Percentiles rank a stretch among this genome's conserved stretches.
Conservation (phyloP, 2,329 filamentous ascomycete species). For the Colletotrichum somersetense region DNA sequence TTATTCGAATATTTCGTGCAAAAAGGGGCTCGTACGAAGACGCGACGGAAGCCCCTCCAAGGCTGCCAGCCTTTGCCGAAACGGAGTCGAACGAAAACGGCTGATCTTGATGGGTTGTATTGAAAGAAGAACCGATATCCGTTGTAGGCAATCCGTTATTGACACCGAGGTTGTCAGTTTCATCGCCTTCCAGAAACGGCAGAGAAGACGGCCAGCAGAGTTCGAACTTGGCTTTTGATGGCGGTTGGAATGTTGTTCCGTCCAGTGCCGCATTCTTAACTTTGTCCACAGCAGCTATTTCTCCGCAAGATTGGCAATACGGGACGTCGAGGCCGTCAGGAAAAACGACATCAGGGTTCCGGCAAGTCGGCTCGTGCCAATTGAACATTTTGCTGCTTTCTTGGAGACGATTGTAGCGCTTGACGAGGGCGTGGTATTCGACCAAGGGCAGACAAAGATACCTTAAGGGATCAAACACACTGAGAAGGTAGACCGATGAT, state of each 20-base stretch:
- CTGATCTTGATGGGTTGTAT: background rate
- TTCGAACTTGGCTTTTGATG: background rate
- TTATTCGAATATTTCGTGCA: constrained; percentile 9
- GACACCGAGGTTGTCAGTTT: background rate
- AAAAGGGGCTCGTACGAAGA: background rate
- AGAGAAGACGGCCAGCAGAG: constrained; percentile 26
- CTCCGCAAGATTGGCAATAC: background rate
- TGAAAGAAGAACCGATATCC: background rate
- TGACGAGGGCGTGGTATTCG: background rate
- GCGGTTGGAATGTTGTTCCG: background rate
- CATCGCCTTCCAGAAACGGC: background rate
- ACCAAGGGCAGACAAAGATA: background rate
- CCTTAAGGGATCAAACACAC: background rate
- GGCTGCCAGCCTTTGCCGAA: background rate
- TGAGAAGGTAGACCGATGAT: background rate
- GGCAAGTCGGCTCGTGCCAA: constrained; percentile 5
- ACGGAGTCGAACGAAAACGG: background rate
- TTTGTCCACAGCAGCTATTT: background rate
- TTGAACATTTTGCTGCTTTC: background rate
- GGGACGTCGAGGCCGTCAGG: background rate
- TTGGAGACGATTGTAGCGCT: background rate
- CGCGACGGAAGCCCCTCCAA: background rate
- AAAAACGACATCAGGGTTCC: background rate
- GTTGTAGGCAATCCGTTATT: background rate
- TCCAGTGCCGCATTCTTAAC: background rate